Evolutionary conservation across 768 basidiomycete genomes (phyloP).

Genomic region (Tubosaeta sp.): DNA sequence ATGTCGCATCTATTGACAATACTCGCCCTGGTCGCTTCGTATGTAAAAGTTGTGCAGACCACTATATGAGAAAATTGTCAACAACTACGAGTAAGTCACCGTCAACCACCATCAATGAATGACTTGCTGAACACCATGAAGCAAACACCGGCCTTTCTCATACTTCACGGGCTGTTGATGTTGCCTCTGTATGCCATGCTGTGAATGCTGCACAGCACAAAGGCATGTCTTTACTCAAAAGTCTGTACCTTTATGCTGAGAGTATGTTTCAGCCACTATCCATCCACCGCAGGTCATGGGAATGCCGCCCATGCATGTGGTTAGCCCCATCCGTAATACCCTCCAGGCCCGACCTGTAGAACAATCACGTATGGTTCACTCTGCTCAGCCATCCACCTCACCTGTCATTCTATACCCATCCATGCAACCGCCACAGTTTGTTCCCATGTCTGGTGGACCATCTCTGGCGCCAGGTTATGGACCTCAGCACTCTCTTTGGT

Average conservation of each 20-base stretch:
- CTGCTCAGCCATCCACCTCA: neutral
- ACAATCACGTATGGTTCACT: neutral
- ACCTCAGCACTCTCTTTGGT: neutral
- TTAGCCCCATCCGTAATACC: neutral
- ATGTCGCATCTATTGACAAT: too few species aligned
- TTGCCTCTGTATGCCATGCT: neutral
- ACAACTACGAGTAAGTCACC: too few species aligned
- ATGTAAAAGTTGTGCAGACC: too few species aligned
- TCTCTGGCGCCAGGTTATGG: neutral
- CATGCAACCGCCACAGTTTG: neutral
- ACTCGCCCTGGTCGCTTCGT: too few species aligned
- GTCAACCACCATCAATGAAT: too few species aligned
- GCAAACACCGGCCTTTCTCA: too few species aligned
- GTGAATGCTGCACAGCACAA: neutral
- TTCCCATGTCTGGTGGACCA: neutral
- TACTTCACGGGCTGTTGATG: neutral
- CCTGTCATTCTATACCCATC: neutral
- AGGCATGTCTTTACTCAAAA: too few species aligned
- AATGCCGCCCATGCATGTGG: neutral
- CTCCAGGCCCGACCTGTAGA: too few species aligned
- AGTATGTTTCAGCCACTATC: neutral
- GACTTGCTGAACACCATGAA: too few species aligned
- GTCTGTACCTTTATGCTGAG: too few species aligned
- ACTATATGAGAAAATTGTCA: too few species aligned
- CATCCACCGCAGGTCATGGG: neutral